These are phyloP conservation scores for Rubroshorea leprosula DNA, from an alignment of 345 rosid species.

Conservation along the genomic window DNA sequence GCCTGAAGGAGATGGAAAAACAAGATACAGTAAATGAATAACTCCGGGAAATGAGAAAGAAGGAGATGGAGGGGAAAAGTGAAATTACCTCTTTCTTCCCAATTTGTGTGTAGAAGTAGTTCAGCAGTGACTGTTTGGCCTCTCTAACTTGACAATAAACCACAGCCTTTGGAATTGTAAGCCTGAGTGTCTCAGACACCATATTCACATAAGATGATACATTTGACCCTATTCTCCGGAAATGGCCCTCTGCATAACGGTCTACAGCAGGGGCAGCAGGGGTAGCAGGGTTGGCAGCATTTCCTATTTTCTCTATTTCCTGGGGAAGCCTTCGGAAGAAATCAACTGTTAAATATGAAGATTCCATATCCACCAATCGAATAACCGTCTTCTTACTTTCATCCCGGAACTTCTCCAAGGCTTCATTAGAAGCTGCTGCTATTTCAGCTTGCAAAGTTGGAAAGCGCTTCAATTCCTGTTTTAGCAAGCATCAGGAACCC, in stretches of 20 bases:
- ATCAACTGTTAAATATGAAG: constrained; percentile 72
- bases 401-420: constrained; percentile 68
- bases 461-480: constrained; percentile 74
- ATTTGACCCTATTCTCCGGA: constrained; percentile 69
- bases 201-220: constrained; percentile 67
- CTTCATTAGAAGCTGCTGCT: constrained; percentile 54
- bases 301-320: constrained; percentile 51
- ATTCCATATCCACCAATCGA: constrained; percentile 75
- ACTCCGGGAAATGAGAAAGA: neutral
- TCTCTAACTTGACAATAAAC: constrained; percentile 80
- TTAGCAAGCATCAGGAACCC: too few species aligned
- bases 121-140: constrained; percentile 62
- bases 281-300: constrained; percentile 20
- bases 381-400: constrained; percentile 64
- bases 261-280: constrained; percentile 29
- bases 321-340: constrained; percentile 80
- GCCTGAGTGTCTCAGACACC: constrained; percentile 69
- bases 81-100: constrained; percentile 59
- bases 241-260: constrained; percentile 60
- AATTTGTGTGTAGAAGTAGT: constrained; percentile 63
- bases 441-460: constrained; percentile 70
- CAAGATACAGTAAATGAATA: neutral
- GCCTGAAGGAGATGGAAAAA: constrained; percentile 23
- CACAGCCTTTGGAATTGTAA: constrained; percentile 67
- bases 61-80: neutral